Evolutionary conservation across 208 protist genomes (phyloP), one percentile per base, ranked within the genome.

Genomic region (Strigomonas oncopelti): DNA sequence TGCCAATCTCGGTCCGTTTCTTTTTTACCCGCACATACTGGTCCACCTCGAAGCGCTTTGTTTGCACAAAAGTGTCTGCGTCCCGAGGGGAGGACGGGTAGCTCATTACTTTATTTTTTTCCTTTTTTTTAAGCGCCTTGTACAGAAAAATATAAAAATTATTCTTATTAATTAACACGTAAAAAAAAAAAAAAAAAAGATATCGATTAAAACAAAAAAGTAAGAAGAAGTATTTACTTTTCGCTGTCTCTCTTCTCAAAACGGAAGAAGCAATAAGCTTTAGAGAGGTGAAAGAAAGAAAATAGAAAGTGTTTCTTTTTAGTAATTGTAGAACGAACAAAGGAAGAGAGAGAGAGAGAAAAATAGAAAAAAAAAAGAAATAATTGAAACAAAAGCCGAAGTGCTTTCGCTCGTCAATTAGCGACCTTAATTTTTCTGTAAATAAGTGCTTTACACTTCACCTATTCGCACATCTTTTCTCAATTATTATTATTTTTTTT

Each of bases 21-120:
- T 92, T 69, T 7, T 80, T 67, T n/a, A 92, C 87, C n/a, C 88
- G 79, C 5, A 96, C 91, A 61, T 92, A 96, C 80, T 94, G 90
- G 51, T 92, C 79, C 3, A 84, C 67, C 48, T 91, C 85, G 34
- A 95, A 93, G 46, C 66, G 84, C 28, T 94, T 77, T n/a, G 69
- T 69, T 9, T 36, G 71, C 45, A 83, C 61, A 67, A 61, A 75
- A 22, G 32, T 67, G 52, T 60, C 31, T 32, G 59, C 14, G 2
- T 51, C 38, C 27, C 24, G 22, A 32, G 31, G 14, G 13, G 20
- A 54, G n/a, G 14, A n/a, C 8, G 4, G 22, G 18, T 16, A 24
- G 46, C 9, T 56, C 56, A 1, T 27, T 68, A 36, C 28, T 34
- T 48, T 53, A 52, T 31, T 11, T 36, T 60, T 65, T 54, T 32